These are phyloP conservation scores for Russula foetens DNA, from an alignment of 768 basidiomycete genomes.

Conservation along the genomic window DNA sequence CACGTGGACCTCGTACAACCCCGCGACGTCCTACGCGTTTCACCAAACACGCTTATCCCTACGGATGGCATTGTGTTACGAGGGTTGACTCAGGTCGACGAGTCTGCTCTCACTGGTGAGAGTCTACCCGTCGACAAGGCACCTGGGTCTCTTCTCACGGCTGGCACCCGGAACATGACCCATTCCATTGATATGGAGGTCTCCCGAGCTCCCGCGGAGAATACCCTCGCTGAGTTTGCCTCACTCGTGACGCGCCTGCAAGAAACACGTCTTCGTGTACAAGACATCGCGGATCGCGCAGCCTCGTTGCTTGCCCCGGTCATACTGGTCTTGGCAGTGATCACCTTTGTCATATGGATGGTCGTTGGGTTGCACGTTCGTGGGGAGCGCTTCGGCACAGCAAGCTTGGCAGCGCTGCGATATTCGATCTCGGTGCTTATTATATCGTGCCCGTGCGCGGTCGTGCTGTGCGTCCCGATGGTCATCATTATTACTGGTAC, in stretches of 20 bases:
- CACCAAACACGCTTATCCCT: conserved; percentile 29
- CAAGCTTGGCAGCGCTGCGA: conserved; percentile 34
- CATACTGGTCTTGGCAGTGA: conserved; percentile 34
- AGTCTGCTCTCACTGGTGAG: conserved; percentile 39
- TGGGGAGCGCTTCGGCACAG: conserved; percentile 22
- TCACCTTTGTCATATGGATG: conserved; percentile 33
- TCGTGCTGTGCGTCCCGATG: conserved; percentile 32
- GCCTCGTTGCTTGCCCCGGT: conserved; percentile 43
- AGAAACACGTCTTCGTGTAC: conserved; percentile 31
- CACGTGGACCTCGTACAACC: conserved; percentile 30
- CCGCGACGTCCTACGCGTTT: conserved; percentile 31
- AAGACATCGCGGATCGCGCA: conserved; percentile 42
- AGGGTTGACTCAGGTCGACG: conserved; percentile 34
- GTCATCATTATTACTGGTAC: conserved; percentile 29
- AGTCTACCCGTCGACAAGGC: conserved; percentile 31
- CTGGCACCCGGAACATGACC: conserved; percentile 33
- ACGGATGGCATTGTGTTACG: conserved; percentile 33
- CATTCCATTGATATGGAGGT: conserved; percentile 31
- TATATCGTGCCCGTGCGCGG: conserved; percentile 46
- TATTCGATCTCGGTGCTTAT: conserved; percentile 46
- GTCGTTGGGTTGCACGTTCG: conserved; percentile 28
- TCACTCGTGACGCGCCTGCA: conserved; percentile 31
- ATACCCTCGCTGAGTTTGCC: conserved; percentile 34
- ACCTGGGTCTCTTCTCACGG: conserved; percentile 28
- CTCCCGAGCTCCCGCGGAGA: conserved; percentile 32